phyloP scores from a whole-genome alignment of 2,329 filamentous ascomycete species.

The Periconia sp. region DNA sequence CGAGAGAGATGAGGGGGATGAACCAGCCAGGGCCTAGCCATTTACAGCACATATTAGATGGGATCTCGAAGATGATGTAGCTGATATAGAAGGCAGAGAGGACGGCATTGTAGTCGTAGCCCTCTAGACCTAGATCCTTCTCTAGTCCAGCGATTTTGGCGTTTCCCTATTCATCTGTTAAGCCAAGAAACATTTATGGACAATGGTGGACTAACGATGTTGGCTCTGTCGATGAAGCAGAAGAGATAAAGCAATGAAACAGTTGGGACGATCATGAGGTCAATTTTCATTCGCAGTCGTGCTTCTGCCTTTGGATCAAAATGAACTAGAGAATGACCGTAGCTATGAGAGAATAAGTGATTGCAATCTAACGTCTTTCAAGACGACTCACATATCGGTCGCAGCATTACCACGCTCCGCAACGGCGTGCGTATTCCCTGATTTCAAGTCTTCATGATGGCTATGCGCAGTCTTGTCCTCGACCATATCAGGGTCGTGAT shows the following conservation, averaged over 20 bases:
- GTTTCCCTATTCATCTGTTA: conserved; percentile 59
- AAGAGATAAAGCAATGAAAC: conserved; percentile 72
- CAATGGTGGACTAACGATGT: conserved; percentile 57
- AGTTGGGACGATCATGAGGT: conserved; percentile 69
- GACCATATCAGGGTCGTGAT: not conserved
- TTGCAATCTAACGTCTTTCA: not conserved
- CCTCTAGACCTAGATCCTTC: conserved; percentile 63
- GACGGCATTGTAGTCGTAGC: conserved; percentile 72
- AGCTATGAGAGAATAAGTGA: conserved; percentile 24
- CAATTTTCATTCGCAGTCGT: conserved; percentile 67
- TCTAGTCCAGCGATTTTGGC: conserved; percentile 70
- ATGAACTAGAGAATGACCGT: conserved; percentile 37
- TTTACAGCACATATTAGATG: conserved; percentile 72
- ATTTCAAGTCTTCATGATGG: conserved; percentile 36
- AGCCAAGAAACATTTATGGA: not conserved
- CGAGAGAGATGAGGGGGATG: conserved; percentile 66
- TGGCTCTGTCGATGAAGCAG: conserved; percentile 77
- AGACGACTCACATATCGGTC: conserved; percentile 35
- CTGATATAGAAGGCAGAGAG: conserved; percentile 74
- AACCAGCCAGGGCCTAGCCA: conserved; percentile 75
- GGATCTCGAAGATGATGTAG: conserved; percentile 68
- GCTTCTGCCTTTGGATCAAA: conserved; percentile 65
- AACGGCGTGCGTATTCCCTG: conserved; percentile 28
- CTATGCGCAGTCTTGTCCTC: conserved; percentile 25
- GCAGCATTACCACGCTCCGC: conserved; percentile 37